phyloP scores from a whole-genome alignment of 371 early-diverging fungal genomes.

The Mucor circinelloides region DNA sequence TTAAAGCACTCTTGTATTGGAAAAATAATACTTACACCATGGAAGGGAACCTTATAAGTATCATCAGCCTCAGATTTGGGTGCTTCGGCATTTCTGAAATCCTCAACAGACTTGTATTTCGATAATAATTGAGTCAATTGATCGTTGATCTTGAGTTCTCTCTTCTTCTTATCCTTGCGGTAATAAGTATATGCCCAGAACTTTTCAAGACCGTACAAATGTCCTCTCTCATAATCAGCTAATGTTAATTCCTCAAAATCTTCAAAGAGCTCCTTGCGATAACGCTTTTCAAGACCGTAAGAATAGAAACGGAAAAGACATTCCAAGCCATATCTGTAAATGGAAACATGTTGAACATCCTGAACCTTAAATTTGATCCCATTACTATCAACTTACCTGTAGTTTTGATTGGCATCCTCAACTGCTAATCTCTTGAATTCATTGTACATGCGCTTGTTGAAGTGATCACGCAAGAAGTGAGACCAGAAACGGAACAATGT shows the following conservation, averaged over 20 bases:
- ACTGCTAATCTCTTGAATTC: slow-evolving; percentile 91
- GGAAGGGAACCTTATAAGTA: slow-evolving; percentile 52
- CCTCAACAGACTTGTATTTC: slow-evolving; percentile 72
- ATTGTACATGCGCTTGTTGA: slow-evolving; percentile 89
- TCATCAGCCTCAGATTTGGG: slow-evolving; percentile 30
- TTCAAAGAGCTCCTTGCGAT: slow-evolving; percentile 81
- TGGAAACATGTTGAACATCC: background rate
- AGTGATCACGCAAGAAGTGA: slow-evolving; percentile 95
- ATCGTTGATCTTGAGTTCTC: slow-evolving; percentile 69
- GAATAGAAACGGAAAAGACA: slow-evolving; percentile 97
- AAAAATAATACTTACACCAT: slow-evolving; percentile 44
- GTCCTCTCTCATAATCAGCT: slow-evolving; percentile 74
- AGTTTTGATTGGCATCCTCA: slow-evolving; percentile 90
- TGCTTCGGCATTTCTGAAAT: slow-evolving; percentile 66
- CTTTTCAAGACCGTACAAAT: slow-evolving; percentile 93
- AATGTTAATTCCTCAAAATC: slow-evolving; percentile 90
- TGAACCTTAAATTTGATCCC: background rate
- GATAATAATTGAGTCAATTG: slow-evolving; percentile 65
- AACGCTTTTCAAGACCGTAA: slow-evolving; percentile 92
- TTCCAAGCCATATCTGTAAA: slow-evolving; percentile 82
- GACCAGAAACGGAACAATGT: slow-evolving; percentile 98
- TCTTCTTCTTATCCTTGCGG: slow-evolving; percentile 83
- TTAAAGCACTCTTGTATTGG: background rate
- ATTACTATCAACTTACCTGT: slow-evolving; percentile 53
- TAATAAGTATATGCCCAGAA: slow-evolving; percentile 96